Evolutionary conservation across 2,329 filamentous ascomycete species (phyloP), one percentile per base, ranked within the genome.

Genomic region (Apiospora sp.): DNA sequence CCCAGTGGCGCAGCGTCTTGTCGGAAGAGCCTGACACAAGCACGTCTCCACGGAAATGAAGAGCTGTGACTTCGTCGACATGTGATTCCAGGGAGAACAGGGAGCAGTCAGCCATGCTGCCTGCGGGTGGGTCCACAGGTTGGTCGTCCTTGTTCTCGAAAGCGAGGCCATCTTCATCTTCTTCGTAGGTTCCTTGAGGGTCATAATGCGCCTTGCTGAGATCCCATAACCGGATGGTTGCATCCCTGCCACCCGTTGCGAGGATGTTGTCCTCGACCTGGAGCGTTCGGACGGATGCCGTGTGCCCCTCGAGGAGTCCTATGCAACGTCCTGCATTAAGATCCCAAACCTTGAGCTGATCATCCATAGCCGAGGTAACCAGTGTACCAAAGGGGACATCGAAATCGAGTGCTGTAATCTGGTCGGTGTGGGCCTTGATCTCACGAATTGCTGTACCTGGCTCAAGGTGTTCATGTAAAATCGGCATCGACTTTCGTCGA

Each of bases 1-100:
- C 96, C 96, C 96, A 99, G 82, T 99, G 96, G 64, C 96, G 92
- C 71, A 99, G 87, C 1, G 96, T 99, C 87, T 99, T 99, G 85
- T 99, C 96, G 0, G 96, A 93, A 10, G 96, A 98, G 16, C 96
- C 96, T 1, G 96, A 99, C 44, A 99, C 95, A 22, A 99, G 88
- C 0, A 94, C 95, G 76, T 98, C 92, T 71, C 94, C 94, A 73
- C 92, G 90, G 84, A 99, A 97, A 83, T 98, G 92, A 34, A 99
- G 87, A 10, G 96, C 96, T 16, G 96, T 98, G 75, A 99, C 92
- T 84, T 98, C 96, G 75, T 94, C 96, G 37, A 99, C 92, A 79
- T 99, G 96, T 0, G 96, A 93, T 81, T 94, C 92, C 37, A 99
- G 88, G 0, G 94, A 94, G 81, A 93, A 96, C n/a, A 98, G 86